Conservation (phyloP, 352 stramenopile species). For the Phytopythium mirpurense region DNA sequence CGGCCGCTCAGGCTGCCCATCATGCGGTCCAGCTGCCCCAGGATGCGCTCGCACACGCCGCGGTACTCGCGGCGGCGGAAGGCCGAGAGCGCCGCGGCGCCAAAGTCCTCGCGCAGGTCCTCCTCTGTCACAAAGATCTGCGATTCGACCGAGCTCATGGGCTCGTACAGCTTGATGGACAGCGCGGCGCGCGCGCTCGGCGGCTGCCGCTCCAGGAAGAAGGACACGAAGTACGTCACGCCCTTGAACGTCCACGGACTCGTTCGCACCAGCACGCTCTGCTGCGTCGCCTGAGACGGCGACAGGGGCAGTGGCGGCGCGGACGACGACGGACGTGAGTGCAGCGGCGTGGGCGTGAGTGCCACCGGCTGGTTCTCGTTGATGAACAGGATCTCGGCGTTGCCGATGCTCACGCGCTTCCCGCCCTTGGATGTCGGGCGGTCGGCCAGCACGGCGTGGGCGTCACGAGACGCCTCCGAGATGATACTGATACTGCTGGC, state of each 20-base stretch:
- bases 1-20: slow-evolving; percentile 17
- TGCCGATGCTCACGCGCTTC: slow-evolving; percentile 64
- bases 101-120: slow-evolving; percentile 59
- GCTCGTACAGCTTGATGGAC: slow-evolving; percentile 76
- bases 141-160: slow-evolving; percentile 71
- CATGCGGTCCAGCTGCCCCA: slow-evolving; percentile 52
- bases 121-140: slow-evolving; percentile 55
- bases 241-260: slow-evolving; percentile 62
- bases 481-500: slow-evolving; percentile 3
- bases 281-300: neutral
- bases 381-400: slow-evolving; percentile 61
- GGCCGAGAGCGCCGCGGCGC: slow-evolving; percentile 21
- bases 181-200: slow-evolving; percentile 18
- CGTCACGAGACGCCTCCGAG: neutral
- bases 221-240: slow-evolving; percentile 79
- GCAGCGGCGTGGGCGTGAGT: slow-evolving; percentile 9
- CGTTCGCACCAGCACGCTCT: slow-evolving; percentile 40
- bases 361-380: slow-evolving; percentile 63
- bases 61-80: slow-evolving; percentile 48
- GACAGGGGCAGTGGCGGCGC: neutral
- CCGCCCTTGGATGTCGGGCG: slow-evolving; percentile 20
- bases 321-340: slow-evolving; percentile 12
- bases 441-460: slow-evolving; percentile 9
- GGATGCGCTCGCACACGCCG: slow-evolving; percentile 53
- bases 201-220: slow-evolving; percentile 38